phyloP scores from a whole-genome alignment of 2,329 filamentous ascomycete species.

The Westerdykella sp. region DNA sequence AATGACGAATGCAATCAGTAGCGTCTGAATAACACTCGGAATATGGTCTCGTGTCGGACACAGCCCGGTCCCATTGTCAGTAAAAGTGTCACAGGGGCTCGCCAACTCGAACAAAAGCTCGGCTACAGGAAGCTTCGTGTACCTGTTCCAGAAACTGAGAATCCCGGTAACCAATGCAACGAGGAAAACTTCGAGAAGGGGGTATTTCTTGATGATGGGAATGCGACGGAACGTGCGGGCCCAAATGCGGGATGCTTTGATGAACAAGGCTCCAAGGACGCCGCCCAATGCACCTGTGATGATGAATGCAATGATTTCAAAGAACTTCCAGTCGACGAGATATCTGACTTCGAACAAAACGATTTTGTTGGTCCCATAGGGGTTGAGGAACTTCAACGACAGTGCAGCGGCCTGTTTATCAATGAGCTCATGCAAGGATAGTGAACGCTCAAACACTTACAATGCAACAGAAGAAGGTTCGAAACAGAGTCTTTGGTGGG shows the following conservation, averaged over 20 bases:
- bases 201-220: constrained; percentile 70
- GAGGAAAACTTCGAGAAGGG: constrained; percentile 78
- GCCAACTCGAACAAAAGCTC: constrained; percentile 87
- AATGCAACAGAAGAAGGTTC: constrained; percentile 98
- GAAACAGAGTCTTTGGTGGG: constrained; percentile 91
- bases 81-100: constrained; percentile 72
- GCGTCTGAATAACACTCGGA: constrained; percentile 63
- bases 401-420: constrained; percentile 59
- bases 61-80: constrained; percentile 62
- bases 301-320: constrained; percentile 80
- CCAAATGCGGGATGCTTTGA: constrained; percentile 90
- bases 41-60: constrained; percentile 75
- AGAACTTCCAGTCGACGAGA: constrained; percentile 83
- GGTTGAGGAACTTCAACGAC: constrained; percentile 89
- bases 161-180: constrained; percentile 81
- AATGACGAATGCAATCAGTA: constrained; percentile 76
- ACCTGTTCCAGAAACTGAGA: constrained; percentile 86
- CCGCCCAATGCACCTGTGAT: constrained; percentile 83
- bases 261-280: constrained; percentile 81
- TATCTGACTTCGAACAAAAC: constrained; percentile 95
- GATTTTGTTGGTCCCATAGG: constrained; percentile 93
- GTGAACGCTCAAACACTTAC: constrained; percentile 40
- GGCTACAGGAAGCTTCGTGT: constrained; percentile 83
- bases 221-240: constrained; percentile 82
- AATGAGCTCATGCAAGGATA: constrained; percentile 9